phyloP scores from a whole-genome alignment of 805 yeast species.

The Candida ovalis region DNA sequence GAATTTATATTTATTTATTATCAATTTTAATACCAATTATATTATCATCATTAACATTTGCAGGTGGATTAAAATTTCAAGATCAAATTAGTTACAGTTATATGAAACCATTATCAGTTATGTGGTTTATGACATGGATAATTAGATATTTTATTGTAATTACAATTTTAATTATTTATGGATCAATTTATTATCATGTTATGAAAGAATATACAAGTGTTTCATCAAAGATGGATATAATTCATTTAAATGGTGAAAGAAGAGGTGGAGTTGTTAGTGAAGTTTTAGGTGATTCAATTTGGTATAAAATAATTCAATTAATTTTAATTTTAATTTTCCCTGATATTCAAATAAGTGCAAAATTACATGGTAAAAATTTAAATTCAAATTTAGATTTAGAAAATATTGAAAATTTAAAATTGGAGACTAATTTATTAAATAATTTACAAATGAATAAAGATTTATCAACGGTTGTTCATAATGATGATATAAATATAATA shows the following conservation, averaged over 20 bases:
- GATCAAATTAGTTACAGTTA: conserved; percentile 76
- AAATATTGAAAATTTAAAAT: conserved; percentile 23
- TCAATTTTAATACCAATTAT: conserved; percentile 60
- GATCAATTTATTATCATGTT: conserved; percentile 70
- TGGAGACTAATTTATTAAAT: conserved; percentile 5
- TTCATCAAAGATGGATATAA: conserved; percentile 36
- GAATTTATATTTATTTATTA: conserved; percentile 54
- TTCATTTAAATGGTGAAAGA: conserved; percentile 6
- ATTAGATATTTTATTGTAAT: conserved; percentile 70
- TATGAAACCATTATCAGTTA: conserved; percentile 60
- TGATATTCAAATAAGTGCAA: conserved; percentile 28
- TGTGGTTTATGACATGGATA: conserved; percentile 82
- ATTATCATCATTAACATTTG: conserved; percentile 70
- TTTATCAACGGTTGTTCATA: not conserved
- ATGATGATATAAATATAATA: no score
- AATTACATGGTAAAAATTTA: conserved; percentile 27
- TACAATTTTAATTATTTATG: conserved; percentile 59
- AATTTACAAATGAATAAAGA: not conserved
- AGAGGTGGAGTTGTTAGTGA: conserved; percentile 19
- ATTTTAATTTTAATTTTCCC: conserved; percentile 30
- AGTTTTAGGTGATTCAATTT: conserved; percentile 26
- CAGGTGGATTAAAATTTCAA: conserved; percentile 49
- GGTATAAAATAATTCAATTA: conserved; percentile 29
- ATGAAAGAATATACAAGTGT: conserved; percentile 54
- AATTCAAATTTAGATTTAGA: conserved; percentile 24